A percentile compares a stretch with the other conserved stretches of the same genome.
Evolutionary conservation across 345 rosid species (phyloP).

Genomic region (Cardamine occulta): DNA sequence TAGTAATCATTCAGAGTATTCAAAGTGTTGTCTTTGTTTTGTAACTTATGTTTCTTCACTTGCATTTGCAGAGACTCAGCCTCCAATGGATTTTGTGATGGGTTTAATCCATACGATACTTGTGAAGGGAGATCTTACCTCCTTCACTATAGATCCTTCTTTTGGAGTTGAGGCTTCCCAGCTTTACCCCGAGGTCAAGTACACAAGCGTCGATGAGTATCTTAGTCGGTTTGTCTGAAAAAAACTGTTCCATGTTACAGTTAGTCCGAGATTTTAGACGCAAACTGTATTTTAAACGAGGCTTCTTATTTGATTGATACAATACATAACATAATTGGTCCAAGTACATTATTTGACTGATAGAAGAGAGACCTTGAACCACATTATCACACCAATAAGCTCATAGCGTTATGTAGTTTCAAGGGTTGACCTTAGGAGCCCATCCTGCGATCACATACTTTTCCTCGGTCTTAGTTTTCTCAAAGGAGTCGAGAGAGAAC

Average conservation of each 20-base stretch:
- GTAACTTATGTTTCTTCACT: slow-evolving; percentile 1
- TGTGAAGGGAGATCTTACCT: slow-evolving; percentile 51
- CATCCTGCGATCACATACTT: slow-evolving; percentile 81
- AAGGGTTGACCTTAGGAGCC: slow-evolving; percentile 79
- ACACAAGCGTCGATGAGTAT: slow-evolving; percentile 50
- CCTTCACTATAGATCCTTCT: slow-evolving; percentile 44
- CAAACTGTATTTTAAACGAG: background rate
- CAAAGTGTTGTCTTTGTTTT: background rate
- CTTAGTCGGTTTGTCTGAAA: slow-evolving; percentile 47
- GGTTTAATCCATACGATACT: slow-evolving; percentile 44
- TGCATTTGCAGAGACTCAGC: slow-evolving; percentile 59
- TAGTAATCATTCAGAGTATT: background rate
- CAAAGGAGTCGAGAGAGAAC: slow-evolving; percentile 67
- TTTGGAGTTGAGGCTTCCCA: slow-evolving; percentile 61
- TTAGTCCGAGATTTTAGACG: background rate
- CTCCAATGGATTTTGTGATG: slow-evolving; percentile 47
- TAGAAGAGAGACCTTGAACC: slow-evolving; percentile 24
- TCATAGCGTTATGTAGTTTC: slow-evolving; percentile 32
- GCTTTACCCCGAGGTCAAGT: slow-evolving; percentile 64
- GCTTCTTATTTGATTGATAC: slow-evolving; percentile 27
- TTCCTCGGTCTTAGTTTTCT: slow-evolving; percentile 65
- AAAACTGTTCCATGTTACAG: background rate
- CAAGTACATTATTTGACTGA: slow-evolving; percentile 27
- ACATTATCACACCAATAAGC: slow-evolving; percentile 8
- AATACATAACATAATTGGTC: slow-evolving; percentile 15